Evolutionary conservation across 2,329 filamentous ascomycete genomes (phyloP), one percentile per base, ranked within the genome.

Genomic region (Ophiocordyceps sinensis): DNA sequence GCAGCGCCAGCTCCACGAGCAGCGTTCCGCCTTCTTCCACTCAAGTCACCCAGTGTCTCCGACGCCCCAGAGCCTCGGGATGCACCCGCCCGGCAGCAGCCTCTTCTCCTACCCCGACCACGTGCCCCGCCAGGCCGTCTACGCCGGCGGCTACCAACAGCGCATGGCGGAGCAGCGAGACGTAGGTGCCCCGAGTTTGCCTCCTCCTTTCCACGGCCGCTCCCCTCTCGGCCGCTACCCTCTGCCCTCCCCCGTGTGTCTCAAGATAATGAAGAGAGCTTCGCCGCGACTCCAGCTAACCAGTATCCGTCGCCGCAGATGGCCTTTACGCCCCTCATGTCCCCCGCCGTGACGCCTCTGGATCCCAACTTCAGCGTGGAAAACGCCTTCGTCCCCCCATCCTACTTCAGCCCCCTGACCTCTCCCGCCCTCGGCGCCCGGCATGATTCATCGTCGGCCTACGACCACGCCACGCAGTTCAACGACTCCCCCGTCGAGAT

Each of bases 401-500:
- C 82, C 29, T 89, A 87, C 61, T 88, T 91, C 57, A 91, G 84
- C 54, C 85, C 85, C 10, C 68, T 91, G 38, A 87, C 82, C 5
- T 91, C 85, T 14, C 85, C 85, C 1, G 83, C 84, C 4, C 66
- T 91, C 15, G 80, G 84, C 57, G 82, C 83, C 1, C 82, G 87
- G 56, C 75, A 67, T 45, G 74, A 79, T 41, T 53, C 63, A 23
- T 57, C 58, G 14, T 58, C 65, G 5, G 51, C 61, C 39, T 69
- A 70, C 45, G 63, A 75, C 39, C 59, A 65, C 43, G 66, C 60
- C 53, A 65, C 55, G 10, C 59, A 60, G 31, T 59, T 59, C 49
- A 67, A 59, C 40, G 77, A 64, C 59, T 79, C 71, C 46, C 79
- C 63, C 45, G 70, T 64, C 45, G 75, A 78, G 26, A 71, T 75